phyloP scores from a whole-genome alignment of 2,329 filamentous ascomycete species.

The Hypoxylon rubiginosum region DNA sequence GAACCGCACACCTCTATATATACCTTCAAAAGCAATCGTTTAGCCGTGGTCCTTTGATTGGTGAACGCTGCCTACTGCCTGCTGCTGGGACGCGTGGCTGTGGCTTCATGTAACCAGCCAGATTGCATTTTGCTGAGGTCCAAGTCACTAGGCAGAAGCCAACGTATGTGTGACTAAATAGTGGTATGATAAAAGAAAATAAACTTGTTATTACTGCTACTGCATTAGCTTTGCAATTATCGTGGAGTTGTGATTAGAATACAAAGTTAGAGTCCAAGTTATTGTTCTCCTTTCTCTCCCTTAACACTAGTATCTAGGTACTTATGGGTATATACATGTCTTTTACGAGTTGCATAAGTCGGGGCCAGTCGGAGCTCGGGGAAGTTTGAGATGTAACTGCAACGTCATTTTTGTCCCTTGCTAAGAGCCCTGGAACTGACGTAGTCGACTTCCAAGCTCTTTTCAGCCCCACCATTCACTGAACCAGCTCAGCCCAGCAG shows the following conservation, averaged over 20 bases:
- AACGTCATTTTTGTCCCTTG: constrained; percentile 37
- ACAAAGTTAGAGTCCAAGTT: background rate
- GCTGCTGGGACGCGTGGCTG: constrained; percentile 23
- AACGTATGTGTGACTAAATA: background rate
- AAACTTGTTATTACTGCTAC: background rate
- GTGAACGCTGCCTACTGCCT: constrained; percentile 7
- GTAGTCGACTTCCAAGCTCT: constrained; percentile 42
- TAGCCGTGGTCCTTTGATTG: background rate
- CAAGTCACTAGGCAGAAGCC: constrained; percentile 7
- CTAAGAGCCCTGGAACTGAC: constrained; percentile 26
- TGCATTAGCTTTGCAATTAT: background rate
- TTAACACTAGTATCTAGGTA: background rate
- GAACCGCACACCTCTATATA: too few relatives aligned
- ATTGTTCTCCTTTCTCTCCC: background rate
- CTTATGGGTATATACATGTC: background rate
- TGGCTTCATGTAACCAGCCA: constrained; percentile 27
- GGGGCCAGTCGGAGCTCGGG: background rate
- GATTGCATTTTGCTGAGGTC: constrained; percentile 18
- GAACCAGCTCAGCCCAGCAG: constrained; percentile 13
- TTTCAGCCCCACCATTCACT: constrained; percentile 32
- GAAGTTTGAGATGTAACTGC: constrained; percentile 9
- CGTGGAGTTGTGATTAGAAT: background rate
- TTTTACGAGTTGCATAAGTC: background rate
- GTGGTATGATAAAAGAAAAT: background rate
- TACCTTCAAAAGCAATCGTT: background rate